Conservation (phyloP, 345 rosid genomes). For the Eucalyptus curtisii region DNA sequence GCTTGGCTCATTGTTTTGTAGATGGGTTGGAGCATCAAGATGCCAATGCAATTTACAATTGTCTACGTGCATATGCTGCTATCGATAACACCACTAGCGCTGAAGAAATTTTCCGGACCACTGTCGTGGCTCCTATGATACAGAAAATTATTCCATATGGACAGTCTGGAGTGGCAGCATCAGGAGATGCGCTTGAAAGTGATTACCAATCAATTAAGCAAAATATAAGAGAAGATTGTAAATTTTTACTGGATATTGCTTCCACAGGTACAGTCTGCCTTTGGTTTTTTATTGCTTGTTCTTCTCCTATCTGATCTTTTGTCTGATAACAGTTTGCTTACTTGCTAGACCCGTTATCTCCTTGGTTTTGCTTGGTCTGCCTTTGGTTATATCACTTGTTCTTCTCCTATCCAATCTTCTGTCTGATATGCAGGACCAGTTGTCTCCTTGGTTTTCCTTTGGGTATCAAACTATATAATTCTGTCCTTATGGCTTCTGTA, state of each 20-base stretch:
- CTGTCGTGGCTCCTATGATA: constrained; percentile 61
- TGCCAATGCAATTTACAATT: constrained; percentile 87
- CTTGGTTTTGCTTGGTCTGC: neutral
- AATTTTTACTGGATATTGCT: constrained; percentile 76
- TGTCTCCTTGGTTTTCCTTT: neutral
- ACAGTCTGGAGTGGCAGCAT: constrained; percentile 27
- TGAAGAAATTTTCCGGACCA: constrained; percentile 79
- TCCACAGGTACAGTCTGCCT: constrained; percentile 49
- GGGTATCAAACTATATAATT: neutral
- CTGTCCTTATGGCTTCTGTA: neutral
- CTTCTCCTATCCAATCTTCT: neutral
- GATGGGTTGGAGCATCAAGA: constrained; percentile 84
- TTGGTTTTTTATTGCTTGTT: neutral
- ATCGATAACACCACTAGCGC: constrained; percentile 67
- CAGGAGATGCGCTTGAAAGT: constrained; percentile 67
- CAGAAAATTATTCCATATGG: constrained; percentile 58
- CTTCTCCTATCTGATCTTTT: neutral
- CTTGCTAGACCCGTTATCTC: neutral
- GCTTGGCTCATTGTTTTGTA: constrained; percentile 91
- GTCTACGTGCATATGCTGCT: constrained; percentile 95
- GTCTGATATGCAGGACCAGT: neutral
- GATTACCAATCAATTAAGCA: constrained; percentile 70
- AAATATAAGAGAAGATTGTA: constrained; percentile 55
- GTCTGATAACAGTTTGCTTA: neutral
- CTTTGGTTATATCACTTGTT: neutral